These are phyloP conservation scores for Tylopilus balloui DNA, from an alignment of 768 basidiomycete genomes.

Conservation along the genomic window DNA sequence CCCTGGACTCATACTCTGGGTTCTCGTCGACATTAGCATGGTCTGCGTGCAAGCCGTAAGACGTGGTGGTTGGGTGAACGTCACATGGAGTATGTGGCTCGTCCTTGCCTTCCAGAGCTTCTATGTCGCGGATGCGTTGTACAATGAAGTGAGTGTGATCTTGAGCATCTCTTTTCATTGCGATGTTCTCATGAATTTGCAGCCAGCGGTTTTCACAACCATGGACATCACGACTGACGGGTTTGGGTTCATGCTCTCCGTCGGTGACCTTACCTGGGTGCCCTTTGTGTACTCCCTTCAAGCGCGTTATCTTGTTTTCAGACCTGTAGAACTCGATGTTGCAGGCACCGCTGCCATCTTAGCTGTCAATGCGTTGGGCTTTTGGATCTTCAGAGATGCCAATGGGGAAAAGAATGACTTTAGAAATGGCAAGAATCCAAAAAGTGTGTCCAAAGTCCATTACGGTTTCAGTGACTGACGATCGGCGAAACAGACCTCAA, in stretches of 20 bases:
- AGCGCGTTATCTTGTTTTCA: constrained; percentile 92
- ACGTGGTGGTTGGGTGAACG: constrained; percentile 53
- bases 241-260: constrained; percentile 96
- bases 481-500: constrained; percentile 51
- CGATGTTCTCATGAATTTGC: background rate
- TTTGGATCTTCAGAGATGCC: constrained; percentile 84
- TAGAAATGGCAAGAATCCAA: constrained; percentile 88
- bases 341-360: constrained; percentile 52
- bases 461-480: constrained; percentile 1
- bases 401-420: constrained; percentile 97
- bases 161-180: background rate
- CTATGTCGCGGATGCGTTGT: constrained; percentile 84
- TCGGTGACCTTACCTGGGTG: constrained; percentile 91
- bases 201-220: constrained; percentile 87
- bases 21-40: constrained; percentile 85
- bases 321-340: constrained; percentile 71
- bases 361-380: constrained; percentile 64
- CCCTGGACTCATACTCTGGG: constrained; percentile 80
- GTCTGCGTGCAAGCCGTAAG: constrained; percentile 86
- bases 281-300: constrained; percentile 93
- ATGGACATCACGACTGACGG: constrained; percentile 99
- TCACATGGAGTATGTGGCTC: constrained; percentile 91
- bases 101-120: constrained; percentile 80
- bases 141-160: constrained; percentile 71
- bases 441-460: constrained; percentile 50